Percentiles rank a stretch among this genome's conserved stretches.
Evolutionary conservation across 2,329 filamentous ascomycete species (phyloP).

Genomic region (Cladorrhinum sp.): DNA sequence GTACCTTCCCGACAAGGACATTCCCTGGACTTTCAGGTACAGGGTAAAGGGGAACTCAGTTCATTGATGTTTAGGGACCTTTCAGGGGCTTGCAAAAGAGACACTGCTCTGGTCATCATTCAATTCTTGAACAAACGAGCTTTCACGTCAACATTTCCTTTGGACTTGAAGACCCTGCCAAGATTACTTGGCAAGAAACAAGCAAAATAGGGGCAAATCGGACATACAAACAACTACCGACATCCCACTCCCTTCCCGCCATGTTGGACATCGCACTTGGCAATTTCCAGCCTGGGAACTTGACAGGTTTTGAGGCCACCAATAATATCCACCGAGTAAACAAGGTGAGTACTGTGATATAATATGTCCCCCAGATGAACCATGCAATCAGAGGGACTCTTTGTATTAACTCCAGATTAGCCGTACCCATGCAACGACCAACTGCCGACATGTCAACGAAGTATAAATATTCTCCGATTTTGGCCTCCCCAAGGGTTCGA

Average conservation of each 20-base stretch:
- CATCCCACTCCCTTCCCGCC: background rate
- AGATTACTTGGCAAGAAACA: background rate
- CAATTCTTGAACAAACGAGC: background rate
- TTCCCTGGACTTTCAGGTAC: background rate
- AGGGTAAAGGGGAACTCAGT: background rate
- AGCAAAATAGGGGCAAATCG: background rate
- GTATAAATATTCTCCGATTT: background rate
- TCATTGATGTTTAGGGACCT: background rate
- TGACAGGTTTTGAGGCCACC: background rate
- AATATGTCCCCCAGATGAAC: background rate
- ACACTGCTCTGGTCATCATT: background rate
- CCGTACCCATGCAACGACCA: background rate
- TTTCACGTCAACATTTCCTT: background rate
- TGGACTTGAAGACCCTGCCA: background rate
- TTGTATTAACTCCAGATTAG: constrained; percentile 10
- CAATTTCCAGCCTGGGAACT: background rate
- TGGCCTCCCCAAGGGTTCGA: background rate
- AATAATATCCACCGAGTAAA: background rate
- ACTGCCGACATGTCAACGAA: constrained; percentile 1
- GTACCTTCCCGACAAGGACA: background rate
- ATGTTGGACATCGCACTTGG: background rate
- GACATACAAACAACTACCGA: background rate
- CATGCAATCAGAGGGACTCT: background rate
- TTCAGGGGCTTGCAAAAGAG: too few species aligned
- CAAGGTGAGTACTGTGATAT: background rate